A percentile compares a stretch with the other conserved stretches of the same genome.
Evolutionary conservation across 2,329 filamentous ascomycete species (phyloP).

Genomic region (Aspergillus spinulosporus): DNA sequence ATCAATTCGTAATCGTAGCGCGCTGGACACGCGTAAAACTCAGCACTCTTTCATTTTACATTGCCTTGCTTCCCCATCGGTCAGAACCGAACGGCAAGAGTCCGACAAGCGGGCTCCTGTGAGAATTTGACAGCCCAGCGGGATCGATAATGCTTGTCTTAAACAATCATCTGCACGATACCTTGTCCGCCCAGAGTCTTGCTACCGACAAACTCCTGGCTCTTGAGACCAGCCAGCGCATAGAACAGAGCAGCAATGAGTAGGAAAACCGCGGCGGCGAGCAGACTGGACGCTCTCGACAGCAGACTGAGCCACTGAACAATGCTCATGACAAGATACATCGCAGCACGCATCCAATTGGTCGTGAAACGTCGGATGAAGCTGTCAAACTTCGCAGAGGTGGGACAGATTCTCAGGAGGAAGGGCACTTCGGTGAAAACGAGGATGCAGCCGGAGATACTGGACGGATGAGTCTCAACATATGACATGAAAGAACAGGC

Average conservation of each 20-base stretch:
- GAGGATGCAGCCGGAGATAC: constrained; percentile 69
- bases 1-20: constrained; percentile 27
- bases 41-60: constrained; percentile 3
- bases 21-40: constrained; percentile 19
- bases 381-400: constrained; percentile 81
- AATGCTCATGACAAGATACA: constrained; percentile 78
- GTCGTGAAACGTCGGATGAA: constrained; percentile 91
- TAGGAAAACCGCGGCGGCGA: constrained; percentile 82
- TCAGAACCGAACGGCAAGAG: not conserved
- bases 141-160: constrained; percentile 7
- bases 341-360: constrained; percentile 91
- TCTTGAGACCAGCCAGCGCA: constrained; percentile 46
- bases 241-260: constrained; percentile 79
- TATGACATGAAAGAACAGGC: not conserved
- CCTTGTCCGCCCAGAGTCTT: constrained; percentile 94
- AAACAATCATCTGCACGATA: constrained; percentile 98
- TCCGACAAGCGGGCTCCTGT: not conserved
- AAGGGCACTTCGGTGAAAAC: constrained; percentile 89
- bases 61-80: not conserved
- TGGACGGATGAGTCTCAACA: constrained; percentile 53
- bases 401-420: constrained; percentile 95
- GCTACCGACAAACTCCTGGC: constrained; percentile 60
- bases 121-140: not conserved
- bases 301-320: constrained; percentile 83
- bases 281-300: constrained; percentile 65